Conservation (phyloP, 352 stramenopile species). For the Chrysophaeum taylorii region DNA sequence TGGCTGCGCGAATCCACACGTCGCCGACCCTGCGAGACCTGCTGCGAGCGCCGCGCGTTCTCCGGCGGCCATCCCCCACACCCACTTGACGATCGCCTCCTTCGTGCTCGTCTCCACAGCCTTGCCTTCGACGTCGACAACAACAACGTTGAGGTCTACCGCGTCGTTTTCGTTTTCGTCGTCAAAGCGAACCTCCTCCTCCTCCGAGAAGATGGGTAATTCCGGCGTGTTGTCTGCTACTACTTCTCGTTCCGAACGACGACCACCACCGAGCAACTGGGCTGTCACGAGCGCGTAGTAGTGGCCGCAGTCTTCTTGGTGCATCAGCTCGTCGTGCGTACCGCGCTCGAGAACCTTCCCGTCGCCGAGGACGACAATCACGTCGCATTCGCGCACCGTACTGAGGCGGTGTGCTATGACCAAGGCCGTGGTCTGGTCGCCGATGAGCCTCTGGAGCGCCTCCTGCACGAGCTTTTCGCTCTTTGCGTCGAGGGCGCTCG, state of each 20-base stretch:
- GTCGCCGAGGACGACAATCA: conserved; percentile 68
- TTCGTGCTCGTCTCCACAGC: background rate
- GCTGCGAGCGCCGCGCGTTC: background rate
- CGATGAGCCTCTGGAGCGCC: conserved; percentile 47
- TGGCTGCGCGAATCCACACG: background rate
- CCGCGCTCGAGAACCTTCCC: conserved; percentile 66
- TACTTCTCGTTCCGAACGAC: background rate
- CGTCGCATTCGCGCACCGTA: conserved; percentile 76
- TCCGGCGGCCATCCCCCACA: background rate
- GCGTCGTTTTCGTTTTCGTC: too few species aligned
- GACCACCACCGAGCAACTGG: background rate
- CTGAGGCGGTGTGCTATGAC: conserved; percentile 74
- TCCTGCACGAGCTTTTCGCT: conserved; percentile 57
- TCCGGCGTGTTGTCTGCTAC: too few species aligned
- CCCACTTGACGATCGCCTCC: background rate
- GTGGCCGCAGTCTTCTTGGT: background rate
- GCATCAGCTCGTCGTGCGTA: conserved; percentile 66
- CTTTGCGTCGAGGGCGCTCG: conserved; percentile 56
- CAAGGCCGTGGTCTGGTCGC: conserved; percentile 40
- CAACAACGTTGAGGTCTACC: too few species aligned
- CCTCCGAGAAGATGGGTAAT: too few species aligned
- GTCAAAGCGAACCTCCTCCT: too few species aligned
- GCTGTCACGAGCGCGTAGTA: conserved; percentile 4
- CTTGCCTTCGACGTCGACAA: too few species aligned
- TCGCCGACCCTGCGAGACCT: background rate